Evolutionary conservation across 2,329 filamentous ascomycete genomes (phyloP).

Genomic region (Monilinia polystroma): DNA sequence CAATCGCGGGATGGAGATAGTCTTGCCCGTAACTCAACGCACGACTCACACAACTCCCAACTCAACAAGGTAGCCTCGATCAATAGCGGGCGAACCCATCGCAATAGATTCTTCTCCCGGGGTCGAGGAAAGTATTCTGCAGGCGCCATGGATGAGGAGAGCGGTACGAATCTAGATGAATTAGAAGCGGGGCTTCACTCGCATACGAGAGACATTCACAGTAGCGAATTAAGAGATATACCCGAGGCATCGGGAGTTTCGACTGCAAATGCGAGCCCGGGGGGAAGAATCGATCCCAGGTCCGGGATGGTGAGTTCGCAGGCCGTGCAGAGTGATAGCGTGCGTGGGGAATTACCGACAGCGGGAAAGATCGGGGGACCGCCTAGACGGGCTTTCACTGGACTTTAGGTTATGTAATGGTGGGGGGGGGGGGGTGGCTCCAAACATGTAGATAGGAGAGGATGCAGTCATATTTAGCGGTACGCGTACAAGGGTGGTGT

Average conservation of each 20-base stretch:
- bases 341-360: conserved; percentile 31
- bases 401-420: background rate
- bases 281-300: conserved; percentile 38
- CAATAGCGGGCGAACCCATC: conserved; percentile 47
- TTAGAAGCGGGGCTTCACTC: conserved; percentile 35
- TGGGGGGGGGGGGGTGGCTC: too few species aligned
- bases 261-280: conserved; percentile 20
- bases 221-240: conserved; percentile 39
- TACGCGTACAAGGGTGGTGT: background rate
- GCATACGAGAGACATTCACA: conserved; percentile 42
- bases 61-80: conserved; percentile 39
- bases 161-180: conserved; percentile 35
- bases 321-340: conserved; percentile 36
- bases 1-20: conserved; percentile 23
- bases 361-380: conserved; percentile 5
- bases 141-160: conserved; percentile 25
- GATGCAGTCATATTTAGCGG: background rate
- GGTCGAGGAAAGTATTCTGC: conserved; percentile 37
- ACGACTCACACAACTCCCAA: conserved; percentile 26
- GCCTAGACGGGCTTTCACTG: conserved; percentile 11
- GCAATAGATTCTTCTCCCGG: conserved; percentile 60
- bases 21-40: conserved; percentile 28
- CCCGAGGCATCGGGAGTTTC: conserved; percentile 40
- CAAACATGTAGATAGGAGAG: too few species aligned
- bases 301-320: conserved; percentile 39